Base-by-base conservation (phyloP, 192 early-diverging fungal species). In the Podila epicladia region DNA sequence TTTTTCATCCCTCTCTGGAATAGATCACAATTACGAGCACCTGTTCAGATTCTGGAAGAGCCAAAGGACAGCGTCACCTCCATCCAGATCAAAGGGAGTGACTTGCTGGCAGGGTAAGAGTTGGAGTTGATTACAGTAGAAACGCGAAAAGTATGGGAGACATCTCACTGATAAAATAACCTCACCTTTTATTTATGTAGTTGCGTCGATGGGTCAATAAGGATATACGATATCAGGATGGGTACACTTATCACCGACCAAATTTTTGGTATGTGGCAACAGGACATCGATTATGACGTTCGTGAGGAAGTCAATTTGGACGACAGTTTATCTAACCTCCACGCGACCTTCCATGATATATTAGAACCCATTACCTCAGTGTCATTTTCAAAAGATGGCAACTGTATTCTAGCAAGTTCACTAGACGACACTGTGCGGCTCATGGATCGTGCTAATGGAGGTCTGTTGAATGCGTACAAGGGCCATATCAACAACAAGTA, bases 1-100 rank as follows among this genome's bases (percentile, higher is more conserved):
- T 19, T 28, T 37, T 35, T 7, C 35, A 37, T 11, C n/a, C 49
- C 49, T 7, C 15, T 38, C 5, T 22, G 45, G 19, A 28, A 24
- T 58, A 82, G 87, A 76, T 88, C 91, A 74, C 75, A 91, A 53
- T 65, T 87, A 59, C 24, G 88, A 83, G 55, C 85, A 20, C 95
- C 95, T 7, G 91, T 99, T 33, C 97, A 99, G 71, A 77, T 93
- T 1, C 65, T 98, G 12, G 87, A 90, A 24, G 96, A 97, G 12
- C 88, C 92, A 50, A 95, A 95, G 76, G 97, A 99, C 67, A 93
- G 93, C 53, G 88, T 99, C 1, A 91, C 93, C 38, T 91, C 93
- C 6, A 83, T 99, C 22, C 83, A 88, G 29, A 71, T 98, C n/a
- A 72, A 84, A 32, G 92, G 87, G 24, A 73, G 84, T 20, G 91